A percentile compares a stretch with the other conserved stretches of the same genome.
Evolutionary conservation across 192 early-diverging fungal genomes (phyloP).

Genomic region (Mortierella hygrophila): DNA sequence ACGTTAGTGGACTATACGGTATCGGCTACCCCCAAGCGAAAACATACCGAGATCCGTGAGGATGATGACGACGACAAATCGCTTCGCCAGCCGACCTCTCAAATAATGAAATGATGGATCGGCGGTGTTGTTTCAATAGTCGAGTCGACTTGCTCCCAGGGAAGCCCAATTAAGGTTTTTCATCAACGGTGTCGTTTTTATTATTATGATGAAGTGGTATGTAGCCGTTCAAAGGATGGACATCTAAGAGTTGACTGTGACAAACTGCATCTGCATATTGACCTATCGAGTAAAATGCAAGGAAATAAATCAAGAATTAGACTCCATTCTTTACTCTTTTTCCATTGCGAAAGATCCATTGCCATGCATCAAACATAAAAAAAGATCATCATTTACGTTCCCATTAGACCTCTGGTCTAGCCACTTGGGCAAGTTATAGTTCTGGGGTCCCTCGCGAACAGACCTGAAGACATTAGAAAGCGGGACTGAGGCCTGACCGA

Average conservation of each 20-base stretch:
- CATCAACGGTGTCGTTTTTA: not conserved
- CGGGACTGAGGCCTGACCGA: conserved; percentile 45
- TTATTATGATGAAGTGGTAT: not conserved
- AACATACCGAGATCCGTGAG: too few relatives aligned
- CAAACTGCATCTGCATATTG: conserved; percentile 53
- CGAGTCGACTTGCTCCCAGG: too few relatives aligned
- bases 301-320: not conserved
- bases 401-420: conserved; percentile 48
- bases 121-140: too few relatives aligned
- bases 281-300: not conserved
- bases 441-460: conserved; percentile 24
- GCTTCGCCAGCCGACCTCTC: too few relatives aligned
- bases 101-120: too few relatives aligned
- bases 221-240: not conserved
- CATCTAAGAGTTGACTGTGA: not conserved
- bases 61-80: too few relatives aligned
- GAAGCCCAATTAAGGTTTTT: too few relatives aligned
- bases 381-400: not conserved
- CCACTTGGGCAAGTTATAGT: conserved; percentile 51
- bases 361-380: not conserved
- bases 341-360: too few relatives aligned
- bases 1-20: too few relatives aligned
- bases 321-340: not conserved
- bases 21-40: too few relatives aligned
- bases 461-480: conserved; percentile 43